Conservation (phyloP, 768 basidiomycete genomes). For the Nidularia sp. region DNA sequence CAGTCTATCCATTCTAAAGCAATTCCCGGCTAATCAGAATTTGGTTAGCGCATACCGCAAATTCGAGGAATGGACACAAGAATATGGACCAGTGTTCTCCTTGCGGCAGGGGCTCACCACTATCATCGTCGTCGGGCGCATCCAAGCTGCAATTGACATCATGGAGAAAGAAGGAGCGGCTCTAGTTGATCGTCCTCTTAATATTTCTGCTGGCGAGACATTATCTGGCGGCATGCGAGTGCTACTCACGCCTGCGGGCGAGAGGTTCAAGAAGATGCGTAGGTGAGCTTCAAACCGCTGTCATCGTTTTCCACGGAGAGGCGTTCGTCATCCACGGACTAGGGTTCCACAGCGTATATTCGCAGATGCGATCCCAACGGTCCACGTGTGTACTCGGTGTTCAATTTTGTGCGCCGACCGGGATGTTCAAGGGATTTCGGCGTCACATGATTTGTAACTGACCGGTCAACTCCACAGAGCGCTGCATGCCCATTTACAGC, state of each 20-base stretch:
- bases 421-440: background rate
- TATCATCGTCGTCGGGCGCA: slow-evolving; percentile 42
- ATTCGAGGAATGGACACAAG: slow-evolving; percentile 56
- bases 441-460: background rate
- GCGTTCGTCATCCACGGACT: too few relatives aligned
- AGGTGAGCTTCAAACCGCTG: slow-evolving; percentile 24
- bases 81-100: slow-evolving; percentile 60
- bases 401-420: background rate
- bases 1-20: too few relatives aligned
- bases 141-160: slow-evolving; percentile 58
- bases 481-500: slow-evolving; percentile 55
- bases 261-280: slow-evolving; percentile 58
- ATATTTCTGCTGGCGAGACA: slow-evolving; percentile 57
- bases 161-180: slow-evolving; percentile 64
- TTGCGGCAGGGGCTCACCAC: slow-evolving; percentile 44
- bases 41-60: slow-evolving; percentile 37
- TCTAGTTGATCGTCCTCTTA: slow-evolving; percentile 50
- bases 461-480: slow-evolving; percentile 30
- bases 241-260: slow-evolving; percentile 51
- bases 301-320: too few relatives aligned
- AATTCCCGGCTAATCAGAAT: background rate
- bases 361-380: too few relatives aligned
- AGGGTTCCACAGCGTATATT: too few relatives aligned
- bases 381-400: background rate
- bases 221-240: slow-evolving; percentile 56